Percentiles rank a stretch among this genome's conserved stretches.
Evolutionary conservation across 106 monocot genomes (phyloP).

Genomic region (Ottelia alismoides): DNA sequence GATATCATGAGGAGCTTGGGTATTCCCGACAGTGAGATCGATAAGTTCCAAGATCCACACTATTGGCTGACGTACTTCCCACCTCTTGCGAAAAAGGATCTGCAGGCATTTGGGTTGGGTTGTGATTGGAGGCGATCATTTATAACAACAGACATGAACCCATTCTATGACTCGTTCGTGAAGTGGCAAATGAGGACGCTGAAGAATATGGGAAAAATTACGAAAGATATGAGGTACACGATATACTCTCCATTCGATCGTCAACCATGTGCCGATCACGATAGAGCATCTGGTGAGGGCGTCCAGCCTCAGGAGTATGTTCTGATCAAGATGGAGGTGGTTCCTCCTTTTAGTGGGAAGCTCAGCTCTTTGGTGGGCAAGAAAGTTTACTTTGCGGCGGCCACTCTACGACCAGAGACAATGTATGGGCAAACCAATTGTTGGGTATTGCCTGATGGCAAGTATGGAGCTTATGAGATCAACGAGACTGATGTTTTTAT

Average conservation of each 20-base stretch:
- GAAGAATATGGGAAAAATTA: constrained; percentile 64
- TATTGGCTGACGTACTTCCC: constrained; percentile 79
- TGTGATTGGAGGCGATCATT: constrained; percentile 94
- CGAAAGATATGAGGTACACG: constrained; percentile 73
- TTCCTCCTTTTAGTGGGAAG: constrained; percentile 63
- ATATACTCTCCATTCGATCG: constrained; percentile 87
- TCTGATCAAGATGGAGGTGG: constrained; percentile 77
- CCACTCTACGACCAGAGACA: constrained; percentile 89
- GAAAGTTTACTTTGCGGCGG: constrained; percentile 70
- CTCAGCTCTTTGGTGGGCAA: constrained; percentile 64
- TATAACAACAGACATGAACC: constrained; percentile 93
- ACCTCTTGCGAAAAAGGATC: constrained; percentile 76
- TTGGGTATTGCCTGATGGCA: constrained; percentile 87
- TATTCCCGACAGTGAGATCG: constrained; percentile 53
- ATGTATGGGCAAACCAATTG: constrained; percentile 97
- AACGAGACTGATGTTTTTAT: constrained; percentile 84
- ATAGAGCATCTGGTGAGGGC: constrained; percentile 84
- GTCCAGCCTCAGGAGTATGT: constrained; percentile 88
- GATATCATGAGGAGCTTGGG: constrained; percentile 86
- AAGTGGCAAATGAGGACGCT: constrained; percentile 83
- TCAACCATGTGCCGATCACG: constrained; percentile 96
- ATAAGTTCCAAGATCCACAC: constrained; percentile 56
- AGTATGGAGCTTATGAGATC: constrained; percentile 93
- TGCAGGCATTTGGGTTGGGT: constrained; percentile 73
- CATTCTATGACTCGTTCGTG: constrained; percentile 87